These are phyloP conservation scores for Prunella vulgaris DNA, from an alignment of 257 asterid genomes.

Conservation along the genomic window DNA sequence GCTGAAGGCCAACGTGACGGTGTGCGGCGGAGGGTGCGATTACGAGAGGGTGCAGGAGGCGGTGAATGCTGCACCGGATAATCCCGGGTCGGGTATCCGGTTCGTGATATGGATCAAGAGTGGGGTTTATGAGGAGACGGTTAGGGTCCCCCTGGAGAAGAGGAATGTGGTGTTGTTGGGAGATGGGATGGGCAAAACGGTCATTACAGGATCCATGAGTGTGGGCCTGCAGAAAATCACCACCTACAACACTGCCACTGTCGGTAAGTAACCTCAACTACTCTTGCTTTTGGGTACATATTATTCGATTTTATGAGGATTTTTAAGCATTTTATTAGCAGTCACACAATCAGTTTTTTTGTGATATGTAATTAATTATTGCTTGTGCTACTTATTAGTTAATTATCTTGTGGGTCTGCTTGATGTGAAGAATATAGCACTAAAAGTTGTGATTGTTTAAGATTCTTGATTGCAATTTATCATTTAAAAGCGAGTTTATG, in stretches of 20 bases:
- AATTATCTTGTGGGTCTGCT: too few species aligned
- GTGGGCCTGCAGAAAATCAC: constrained; percentile 35
- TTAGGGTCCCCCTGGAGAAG: constrained; percentile 56
- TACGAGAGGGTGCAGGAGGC: constrained; percentile 51
- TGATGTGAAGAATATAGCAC: too few species aligned
- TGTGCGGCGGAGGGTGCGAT: constrained; percentile 28
- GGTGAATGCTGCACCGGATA: constrained; percentile 47
- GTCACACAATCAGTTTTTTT: too few species aligned
- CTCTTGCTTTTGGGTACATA: background rate
- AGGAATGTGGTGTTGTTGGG: constrained; percentile 58
- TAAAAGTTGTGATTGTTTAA: too few species aligned
- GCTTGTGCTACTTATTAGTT: too few species aligned
- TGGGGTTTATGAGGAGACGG: constrained; percentile 59
- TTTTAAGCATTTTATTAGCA: too few species aligned
- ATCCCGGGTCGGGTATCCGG: constrained; percentile 15
- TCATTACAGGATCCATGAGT: constrained; percentile 51
- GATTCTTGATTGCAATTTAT: background rate
- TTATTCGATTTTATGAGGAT: too few species aligned
- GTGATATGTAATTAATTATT: too few species aligned
- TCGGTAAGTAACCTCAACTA: constrained; percentile 30
- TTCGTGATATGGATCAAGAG: constrained; percentile 55
- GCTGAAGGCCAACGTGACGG: constrained; percentile 5
- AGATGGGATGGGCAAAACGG: constrained; percentile 56
- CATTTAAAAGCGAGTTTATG: background rate
- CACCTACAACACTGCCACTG: constrained; percentile 56